Percentiles rank a stretch among this genome's conserved stretches.
Conservation (phyloP, 176 grass and related monocot species). For the Juncus effusus region DNA sequence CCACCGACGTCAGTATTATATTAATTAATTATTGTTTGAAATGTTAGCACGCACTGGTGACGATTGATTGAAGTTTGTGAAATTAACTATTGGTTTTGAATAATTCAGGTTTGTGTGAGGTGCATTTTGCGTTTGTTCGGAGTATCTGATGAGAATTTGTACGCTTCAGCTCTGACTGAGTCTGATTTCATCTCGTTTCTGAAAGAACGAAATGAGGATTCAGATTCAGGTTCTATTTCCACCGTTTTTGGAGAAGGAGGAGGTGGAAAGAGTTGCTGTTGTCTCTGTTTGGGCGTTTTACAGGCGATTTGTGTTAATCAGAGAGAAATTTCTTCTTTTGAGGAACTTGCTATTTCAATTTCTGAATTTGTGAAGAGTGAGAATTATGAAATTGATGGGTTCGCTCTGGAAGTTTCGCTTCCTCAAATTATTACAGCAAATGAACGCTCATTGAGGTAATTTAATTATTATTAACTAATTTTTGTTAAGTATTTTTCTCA, state of each 20-base stretch:
- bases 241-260: background rate
- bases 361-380: constrained; percentile 49
- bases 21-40: background rate
- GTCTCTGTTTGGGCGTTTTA: constrained; percentile 75
- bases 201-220: constrained; percentile 41
- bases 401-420: constrained; percentile 70
- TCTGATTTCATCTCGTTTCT: constrained; percentile 46
- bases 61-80: background rate
- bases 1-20: constrained; percentile 42
- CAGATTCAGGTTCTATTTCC: constrained; percentile 22
- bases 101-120: constrained; percentile 55
- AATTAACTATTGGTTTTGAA: background rate
- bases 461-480: background rate
- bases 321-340: constrained; percentile 28
- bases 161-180: constrained; percentile 32
- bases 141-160: constrained; percentile 27
- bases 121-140: constrained; percentile 71
- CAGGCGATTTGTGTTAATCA: constrained; percentile 34
- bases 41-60: background rate
- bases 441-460: constrained; percentile 71
- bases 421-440: constrained; percentile 55
- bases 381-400: constrained; percentile 49
- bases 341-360: constrained; percentile 41
- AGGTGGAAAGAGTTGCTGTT: constrained; percentile 36
- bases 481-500: constrained; percentile 11